A percentile compares a stretch with the other conserved stretches of the same genome.
Evolutionary conservation across 257 asterid genomes (phyloP).

Genomic region (Penstemon davidsonii): DNA sequence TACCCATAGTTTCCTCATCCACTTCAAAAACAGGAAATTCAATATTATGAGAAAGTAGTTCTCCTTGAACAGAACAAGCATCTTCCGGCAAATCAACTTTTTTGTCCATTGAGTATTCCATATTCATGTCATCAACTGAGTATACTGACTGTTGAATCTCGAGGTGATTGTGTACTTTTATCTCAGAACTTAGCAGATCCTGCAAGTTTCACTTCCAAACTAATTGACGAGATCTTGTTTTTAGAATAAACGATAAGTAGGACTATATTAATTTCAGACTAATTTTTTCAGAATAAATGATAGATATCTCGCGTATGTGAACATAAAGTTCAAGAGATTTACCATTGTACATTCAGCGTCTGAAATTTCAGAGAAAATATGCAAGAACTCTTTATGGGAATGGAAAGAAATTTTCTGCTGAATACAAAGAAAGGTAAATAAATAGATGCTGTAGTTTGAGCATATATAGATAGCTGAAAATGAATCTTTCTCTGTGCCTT

Average conservation of each 20-base stretch:
- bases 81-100: constrained; percentile 52
- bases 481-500: constrained; percentile 14
- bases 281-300: background rate
- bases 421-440: constrained; percentile 29
- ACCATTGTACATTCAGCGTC: constrained; percentile 50
- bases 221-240: constrained; percentile 15
- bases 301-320: constrained; percentile 12
- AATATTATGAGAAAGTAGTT: constrained; percentile 26
- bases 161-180: constrained; percentile 41
- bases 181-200: constrained; percentile 53
- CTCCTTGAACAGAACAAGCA: constrained; percentile 46
- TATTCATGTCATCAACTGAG: constrained; percentile 54
- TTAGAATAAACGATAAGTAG: background rate
- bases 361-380: constrained; percentile 45
- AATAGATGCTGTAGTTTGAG: constrained; percentile 9
- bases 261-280: background rate
- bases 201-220: constrained; percentile 42
- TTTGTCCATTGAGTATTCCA: constrained; percentile 43
- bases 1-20: constrained; percentile 51
- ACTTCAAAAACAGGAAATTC: constrained; percentile 71
- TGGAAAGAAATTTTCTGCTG: constrained; percentile 41
- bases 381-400: constrained; percentile 41
- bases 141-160: constrained; percentile 56
- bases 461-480: constrained; percentile 19
- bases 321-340: constrained; percentile 25